These are phyloP conservation scores for Mycena galopus DNA, from an alignment of 768 basidiomycete genomes.

Conservation along the genomic window DNA sequence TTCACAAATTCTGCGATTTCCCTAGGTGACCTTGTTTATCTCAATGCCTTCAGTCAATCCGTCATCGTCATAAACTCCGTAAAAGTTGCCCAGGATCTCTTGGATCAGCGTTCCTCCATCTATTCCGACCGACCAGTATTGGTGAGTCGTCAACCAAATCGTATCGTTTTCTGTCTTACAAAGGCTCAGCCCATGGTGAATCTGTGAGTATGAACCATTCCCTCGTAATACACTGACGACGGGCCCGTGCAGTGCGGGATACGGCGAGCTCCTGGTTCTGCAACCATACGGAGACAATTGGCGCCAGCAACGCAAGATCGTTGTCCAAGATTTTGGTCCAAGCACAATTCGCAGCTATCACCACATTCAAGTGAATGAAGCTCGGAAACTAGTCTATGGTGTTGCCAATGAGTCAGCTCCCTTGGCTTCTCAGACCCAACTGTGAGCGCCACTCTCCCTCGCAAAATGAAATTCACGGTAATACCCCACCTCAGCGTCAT, in stretches of 20 bases:
- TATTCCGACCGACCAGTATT: slow-evolving; percentile 10
- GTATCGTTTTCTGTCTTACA: neutral
- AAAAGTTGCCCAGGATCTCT: neutral
- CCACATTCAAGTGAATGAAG: neutral
- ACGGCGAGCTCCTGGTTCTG: neutral
- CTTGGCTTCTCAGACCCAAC: neutral
- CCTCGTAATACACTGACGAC: neutral
- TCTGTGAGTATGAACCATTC: neutral
- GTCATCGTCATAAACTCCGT: neutral
- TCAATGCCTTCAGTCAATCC: neutral
- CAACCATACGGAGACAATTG: slow-evolving; percentile 13
- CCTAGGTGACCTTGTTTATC: slow-evolving; percentile 5
- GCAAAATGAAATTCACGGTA: no score
- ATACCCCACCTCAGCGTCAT: neutral
- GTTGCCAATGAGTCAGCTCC: neutral
- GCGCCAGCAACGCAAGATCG: slow-evolving; percentile 22
- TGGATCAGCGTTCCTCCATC: slow-evolving; percentile 2
- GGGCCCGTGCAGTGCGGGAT: neutral
- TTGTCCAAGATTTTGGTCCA: slow-evolving; percentile 7
- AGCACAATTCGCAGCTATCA: neutral
- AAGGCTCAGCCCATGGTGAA: neutral
- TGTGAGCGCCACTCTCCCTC: neutral
- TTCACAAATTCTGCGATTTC: neutral
- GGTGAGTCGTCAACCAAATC: neutral
- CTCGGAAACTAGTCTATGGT: neutral